Conservation (phyloP, 73 alveolate species). For the Paramecium sexaurelia region DNA sequence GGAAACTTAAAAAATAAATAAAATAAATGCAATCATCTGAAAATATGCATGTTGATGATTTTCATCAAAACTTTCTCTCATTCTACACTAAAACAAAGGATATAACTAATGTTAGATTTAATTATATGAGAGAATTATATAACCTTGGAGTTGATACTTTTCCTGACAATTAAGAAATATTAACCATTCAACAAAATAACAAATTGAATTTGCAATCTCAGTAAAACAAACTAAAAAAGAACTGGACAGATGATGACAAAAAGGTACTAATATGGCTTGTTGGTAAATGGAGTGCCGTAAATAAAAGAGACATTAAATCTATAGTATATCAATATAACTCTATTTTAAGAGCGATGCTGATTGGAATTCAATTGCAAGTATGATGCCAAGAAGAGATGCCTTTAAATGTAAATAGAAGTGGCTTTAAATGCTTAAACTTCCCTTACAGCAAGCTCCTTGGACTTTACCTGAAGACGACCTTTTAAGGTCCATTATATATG, state of each 20-base stretch:
- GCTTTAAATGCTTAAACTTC: conserved; percentile 44
- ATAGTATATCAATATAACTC: neutral
- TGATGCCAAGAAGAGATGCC: conserved; percentile 43
- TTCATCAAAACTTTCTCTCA: neutral
- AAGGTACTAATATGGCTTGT: conserved; percentile 62
- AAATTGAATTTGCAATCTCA: neutral
- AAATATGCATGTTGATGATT: neutral
- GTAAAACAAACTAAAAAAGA: conserved; percentile 46
- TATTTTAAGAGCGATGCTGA: conserved; percentile 21
- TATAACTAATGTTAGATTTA: conserved; percentile 32
- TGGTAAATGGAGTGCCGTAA: neutral
- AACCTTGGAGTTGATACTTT: neutral
- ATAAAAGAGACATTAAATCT: conserved; percentile 17
- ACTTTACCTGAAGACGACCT: conserved; percentile 12
- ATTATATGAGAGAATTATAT: conserved; percentile 46
- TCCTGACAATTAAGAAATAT: conserved; percentile 24
- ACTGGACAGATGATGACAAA: conserved; percentile 71
- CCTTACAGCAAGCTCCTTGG: conserved; percentile 52
- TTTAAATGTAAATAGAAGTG: conserved; percentile 47
- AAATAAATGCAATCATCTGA: neutral
- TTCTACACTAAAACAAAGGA: neutral
- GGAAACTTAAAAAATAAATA: neutral
- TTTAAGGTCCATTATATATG: neutral
- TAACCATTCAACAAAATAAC: conserved; percentile 33
- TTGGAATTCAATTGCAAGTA: conserved; percentile 21